Evolutionary conservation across 2,329 filamentous ascomycete genomes (phyloP), one percentile per base, ranked within the genome.

Genomic region (Trichoderma hamatum): DNA sequence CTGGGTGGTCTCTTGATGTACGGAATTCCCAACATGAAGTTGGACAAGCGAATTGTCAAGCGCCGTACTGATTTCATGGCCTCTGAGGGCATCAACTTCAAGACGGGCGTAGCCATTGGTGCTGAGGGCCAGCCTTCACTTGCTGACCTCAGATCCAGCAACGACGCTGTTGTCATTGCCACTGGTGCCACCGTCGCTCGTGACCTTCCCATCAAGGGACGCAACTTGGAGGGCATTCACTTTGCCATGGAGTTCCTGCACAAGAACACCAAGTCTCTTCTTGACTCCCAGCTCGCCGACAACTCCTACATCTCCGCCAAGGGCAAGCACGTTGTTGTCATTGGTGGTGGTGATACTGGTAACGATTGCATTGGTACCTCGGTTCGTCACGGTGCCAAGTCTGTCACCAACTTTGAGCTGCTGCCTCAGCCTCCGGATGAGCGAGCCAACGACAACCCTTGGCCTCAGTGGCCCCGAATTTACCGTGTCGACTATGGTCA

Each of bases 401-500:
- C 93, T 1, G 93, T 98, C 72, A 92, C 92, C 82, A 97, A 98
- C 88, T 97, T 98, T 75, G 95, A 98, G 84, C 86, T 98, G 69
- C 86, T 98, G 72, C 95, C 95, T 34, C 94, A 97, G 82, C 95
- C 95, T 74, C 93, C 94, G 9, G 88, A 92, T 70, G 91, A 97
- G 86, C 93, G 95, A 82, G 94, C 92, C 72, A 88, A 89, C 72
- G 95, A 97, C 82, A 98, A 98, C 85, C 95, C 95, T 71, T 98
- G 95, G 95, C 95, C 95, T 11, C 95, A 97, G 82, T 98, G 95
- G 94, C 95, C 95, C 69, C 92, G 94, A 76, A 94, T 97, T 79
- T 97, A 97, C 87, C 94, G 95, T 75, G 92, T 97, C n/a, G 95
- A 98, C 82, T 98, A 98, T 77, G 95, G 95, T 68, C 95, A 98